These are phyloP conservation scores for Fonsecaea erecta DNA, from an alignment of 2,329 filamentous ascomycete genomes.

Conservation along the genomic window DNA sequence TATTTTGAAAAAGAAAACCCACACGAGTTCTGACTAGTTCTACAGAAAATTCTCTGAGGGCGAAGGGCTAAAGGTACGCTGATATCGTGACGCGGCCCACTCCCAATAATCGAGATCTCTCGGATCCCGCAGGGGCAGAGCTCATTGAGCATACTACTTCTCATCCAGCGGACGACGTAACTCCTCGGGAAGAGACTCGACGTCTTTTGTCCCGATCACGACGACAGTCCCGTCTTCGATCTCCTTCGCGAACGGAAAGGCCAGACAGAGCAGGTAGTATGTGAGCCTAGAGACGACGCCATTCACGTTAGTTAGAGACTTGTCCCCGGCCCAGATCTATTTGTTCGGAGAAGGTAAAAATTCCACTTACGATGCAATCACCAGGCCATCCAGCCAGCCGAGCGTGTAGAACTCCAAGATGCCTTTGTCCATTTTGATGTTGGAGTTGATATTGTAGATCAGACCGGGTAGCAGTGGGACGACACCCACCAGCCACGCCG, in stretches of 20 bases:
- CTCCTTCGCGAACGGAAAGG: conserved; percentile 7
- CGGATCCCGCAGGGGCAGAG: no score
- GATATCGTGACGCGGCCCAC: no score
- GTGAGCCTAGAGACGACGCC: conserved; percentile 1
- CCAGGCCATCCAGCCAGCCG: conserved; percentile 67
- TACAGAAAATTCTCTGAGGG: no score
- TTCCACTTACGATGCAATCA: conserved; percentile 33
- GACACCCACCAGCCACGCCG: conserved; percentile 62
- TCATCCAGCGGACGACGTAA: background rate
- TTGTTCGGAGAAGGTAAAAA: background rate
- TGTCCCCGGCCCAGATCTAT: background rate
- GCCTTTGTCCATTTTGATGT: conserved; percentile 51
- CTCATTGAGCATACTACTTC: background rate
- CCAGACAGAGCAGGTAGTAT: conserved; percentile 18
- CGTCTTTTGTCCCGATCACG: conserved; percentile 13
- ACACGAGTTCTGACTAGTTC: no score
- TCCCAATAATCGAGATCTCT: no score
- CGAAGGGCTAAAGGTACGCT: no score
- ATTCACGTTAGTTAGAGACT: background rate
- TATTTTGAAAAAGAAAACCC: no score
- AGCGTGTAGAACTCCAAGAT: conserved; percentile 62
- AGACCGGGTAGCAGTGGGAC: conserved; percentile 63
- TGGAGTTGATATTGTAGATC: conserved; percentile 48
- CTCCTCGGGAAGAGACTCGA: background rate
- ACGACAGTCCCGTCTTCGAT: conserved; percentile 3